Evolutionary conservation across 805 yeast genomes (phyloP), one percentile per base, ranked within the genome.

Genomic region (Sugiyamaella qingdaonensis): DNA sequence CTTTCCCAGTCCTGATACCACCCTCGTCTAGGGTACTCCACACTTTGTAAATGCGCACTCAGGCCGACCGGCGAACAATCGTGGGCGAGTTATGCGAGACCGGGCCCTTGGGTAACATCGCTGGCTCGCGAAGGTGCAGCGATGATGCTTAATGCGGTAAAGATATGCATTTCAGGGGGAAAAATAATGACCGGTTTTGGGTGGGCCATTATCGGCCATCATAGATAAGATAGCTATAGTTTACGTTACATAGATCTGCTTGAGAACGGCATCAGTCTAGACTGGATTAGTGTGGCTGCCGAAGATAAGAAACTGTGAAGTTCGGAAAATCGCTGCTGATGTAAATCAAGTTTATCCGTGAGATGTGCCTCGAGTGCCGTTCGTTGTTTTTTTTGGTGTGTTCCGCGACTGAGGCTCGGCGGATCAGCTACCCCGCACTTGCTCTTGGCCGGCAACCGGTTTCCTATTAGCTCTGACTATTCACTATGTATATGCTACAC

Each of bases 1-100:
- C 43, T 39, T 39, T 16, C 43, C 43, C 43, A 16, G 14, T n/a
- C 21, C 43, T 39, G 43, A 39, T 39, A 39, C 43, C 24, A 39
- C 43, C 16, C 24, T 39, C 43, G 43, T 4, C 24, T 14, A 21
- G 43, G 21, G 24, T 39, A 39, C 24, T 39, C 43, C 43, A 39
- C 43, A 39, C 24, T 34, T 34, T 34, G 37, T 9, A 34, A 14
- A n/a, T n/a, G 37, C n/a, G 5, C 43, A 39, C 14, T 19, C n/a
- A n/a, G 24, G 24, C 19, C 43, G 24, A 19, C 43, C 43, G 43
- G 43, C 43, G 24, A 14, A 5, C 21, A 21, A 39, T 10, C 43
- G 16, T n/a, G 16, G 37, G 37, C 10, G 16, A 34, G 3, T 34
- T 34, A 39, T 39, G 43, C 43, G 43, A 39, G 43, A 39, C 43